A percentile compares a stretch with the other conserved stretches of the same genome.
Conservation (phyloP, 2,329 filamentous ascomycete species). For the Colletotrichum spinosum region DNA sequence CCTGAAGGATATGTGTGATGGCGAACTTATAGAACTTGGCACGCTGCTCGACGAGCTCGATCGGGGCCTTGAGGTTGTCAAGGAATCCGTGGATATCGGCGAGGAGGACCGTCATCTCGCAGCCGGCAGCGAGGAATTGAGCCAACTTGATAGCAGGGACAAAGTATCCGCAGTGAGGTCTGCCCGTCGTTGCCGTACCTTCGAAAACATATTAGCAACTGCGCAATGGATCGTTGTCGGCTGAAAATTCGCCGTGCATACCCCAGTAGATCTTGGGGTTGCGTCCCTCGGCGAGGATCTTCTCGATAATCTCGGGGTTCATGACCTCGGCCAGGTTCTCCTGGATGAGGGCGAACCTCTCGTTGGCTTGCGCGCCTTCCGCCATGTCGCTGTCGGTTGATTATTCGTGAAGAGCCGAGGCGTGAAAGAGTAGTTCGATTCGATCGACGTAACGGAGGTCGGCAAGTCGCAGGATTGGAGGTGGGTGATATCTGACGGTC, state of each 20-base stretch:
- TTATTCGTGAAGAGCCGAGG: neutral
- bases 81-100: conserved; percentile 83
- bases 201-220: conserved; percentile 27
- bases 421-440: neutral
- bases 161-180: conserved; percentile 90
- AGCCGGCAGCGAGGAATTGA: conserved; percentile 86
- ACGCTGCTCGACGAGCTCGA: conserved; percentile 86
- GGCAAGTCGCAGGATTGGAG: conserved; percentile 1
- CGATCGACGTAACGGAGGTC: neutral
- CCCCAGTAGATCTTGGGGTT: conserved; percentile 88
- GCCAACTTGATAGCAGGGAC: conserved; percentile 91
- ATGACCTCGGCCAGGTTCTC: conserved; percentile 86
- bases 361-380: conserved; percentile 56
- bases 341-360: conserved; percentile 80
- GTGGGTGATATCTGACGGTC: conserved; percentile 5
- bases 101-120: conserved; percentile 83
- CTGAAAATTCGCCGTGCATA: conserved; percentile 44
- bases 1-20: conserved; percentile 79
- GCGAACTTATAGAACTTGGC: conserved; percentile 85
- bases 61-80: conserved; percentile 86
- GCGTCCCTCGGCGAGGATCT: conserved; percentile 76
- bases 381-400: conserved; percentile 37
- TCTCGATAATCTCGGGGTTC: conserved; percentile 85
- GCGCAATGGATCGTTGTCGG: conserved; percentile 4
- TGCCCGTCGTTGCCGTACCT: conserved; percentile 86